These are phyloP conservation scores for Tephrocybe sp. DNA, from an alignment of 768 basidiomycete genomes.

Conservation along the genomic window DNA sequence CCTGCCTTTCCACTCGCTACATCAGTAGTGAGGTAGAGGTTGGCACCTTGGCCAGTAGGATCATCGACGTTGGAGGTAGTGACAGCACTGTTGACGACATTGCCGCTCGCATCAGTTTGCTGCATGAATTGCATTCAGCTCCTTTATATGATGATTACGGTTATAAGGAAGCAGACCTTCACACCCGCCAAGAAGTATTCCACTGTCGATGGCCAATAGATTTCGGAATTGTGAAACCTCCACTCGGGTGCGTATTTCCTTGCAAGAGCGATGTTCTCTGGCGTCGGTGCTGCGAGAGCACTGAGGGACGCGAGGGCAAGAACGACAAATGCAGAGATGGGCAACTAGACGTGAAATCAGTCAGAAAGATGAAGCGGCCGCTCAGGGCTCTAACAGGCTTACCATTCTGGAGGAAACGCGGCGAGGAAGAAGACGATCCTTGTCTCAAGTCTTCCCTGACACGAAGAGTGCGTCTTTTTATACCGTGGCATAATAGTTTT, in stretches of 20 bases:
- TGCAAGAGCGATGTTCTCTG: conserved; percentile 14
- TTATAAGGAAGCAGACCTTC: conserved; percentile 8
- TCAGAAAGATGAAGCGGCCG: too few species aligned
- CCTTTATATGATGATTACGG: too few species aligned
- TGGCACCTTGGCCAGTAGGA: conserved; percentile 10
- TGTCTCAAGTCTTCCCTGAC: not conserved
- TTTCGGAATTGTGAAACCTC: conserved; percentile 15
- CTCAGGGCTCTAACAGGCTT: not conserved
- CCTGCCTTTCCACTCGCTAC: conserved; percentile 14
- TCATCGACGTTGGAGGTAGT: conserved; percentile 10
- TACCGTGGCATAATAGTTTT: not conserved
- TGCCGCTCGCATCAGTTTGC: conserved; percentile 14
- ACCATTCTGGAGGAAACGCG: not conserved
- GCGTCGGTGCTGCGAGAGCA: conserved; percentile 13
- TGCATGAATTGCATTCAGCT: not conserved
- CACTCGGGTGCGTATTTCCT: conserved; percentile 18
- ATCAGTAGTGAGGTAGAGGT: conserved; percentile 13
- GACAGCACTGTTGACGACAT: conserved; percentile 9
- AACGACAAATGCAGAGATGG: conserved; percentile 4
- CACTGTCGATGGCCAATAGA: conserved; percentile 18
- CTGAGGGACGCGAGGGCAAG: conserved; percentile 6
- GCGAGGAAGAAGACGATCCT: not conserved
- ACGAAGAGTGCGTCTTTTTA: not conserved
- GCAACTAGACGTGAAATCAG: not conserved
- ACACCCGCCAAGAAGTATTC: conserved; percentile 18